These are phyloP conservation scores for Fusarium sp. DNA, from an alignment of 2,329 filamentous ascomycete species.

Conservation along the genomic window DNA sequence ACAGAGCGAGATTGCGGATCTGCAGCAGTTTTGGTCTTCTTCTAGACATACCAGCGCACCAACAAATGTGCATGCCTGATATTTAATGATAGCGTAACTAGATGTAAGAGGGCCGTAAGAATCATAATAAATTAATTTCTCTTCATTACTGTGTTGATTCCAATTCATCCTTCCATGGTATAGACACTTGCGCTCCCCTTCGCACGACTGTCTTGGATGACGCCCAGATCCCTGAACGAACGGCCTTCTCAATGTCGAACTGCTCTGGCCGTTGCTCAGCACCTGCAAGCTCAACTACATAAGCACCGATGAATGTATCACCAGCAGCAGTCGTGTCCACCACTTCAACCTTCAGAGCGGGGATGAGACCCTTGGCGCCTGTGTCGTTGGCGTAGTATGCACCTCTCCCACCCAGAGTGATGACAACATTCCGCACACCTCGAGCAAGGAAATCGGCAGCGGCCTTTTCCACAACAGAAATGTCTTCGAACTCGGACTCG, in stretches of 20 bases:
- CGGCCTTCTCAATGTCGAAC: conserved; percentile 13
- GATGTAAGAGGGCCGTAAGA: too few relatives aligned
- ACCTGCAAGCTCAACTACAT: conserved; percentile 61
- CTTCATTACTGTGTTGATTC: neutral
- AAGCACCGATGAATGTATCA: conserved; percentile 94
- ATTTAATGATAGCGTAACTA: too few relatives aligned
- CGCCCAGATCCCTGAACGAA: conserved; percentile 4
- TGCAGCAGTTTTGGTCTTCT: conserved; percentile 20
- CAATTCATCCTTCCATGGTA: conserved; percentile 19
- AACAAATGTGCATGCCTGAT: neutral
- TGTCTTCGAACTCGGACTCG: conserved; percentile 61
- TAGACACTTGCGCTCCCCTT: conserved; percentile 21
- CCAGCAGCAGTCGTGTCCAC: conserved; percentile 95
- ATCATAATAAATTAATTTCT: neutral
- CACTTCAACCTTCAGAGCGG: conserved; percentile 77
- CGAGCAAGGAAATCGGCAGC: conserved; percentile 70
- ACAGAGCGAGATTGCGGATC: conserved; percentile 4
- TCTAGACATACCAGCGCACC: conserved; percentile 17
- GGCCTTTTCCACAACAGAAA: conserved; percentile 59
- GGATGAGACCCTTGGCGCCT: conserved; percentile 61
- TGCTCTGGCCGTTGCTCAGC: neutral
- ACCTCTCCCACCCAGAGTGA: conserved; percentile 85
- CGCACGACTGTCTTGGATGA: conserved; percentile 14
- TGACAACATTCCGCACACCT: conserved; percentile 81
- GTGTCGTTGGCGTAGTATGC: conserved; percentile 70